Evolutionary conservation across 2,329 filamentous ascomycete genomes (phyloP), one percentile per base, ranked within the genome.

Genomic region (Dothistroma pini): DNA sequence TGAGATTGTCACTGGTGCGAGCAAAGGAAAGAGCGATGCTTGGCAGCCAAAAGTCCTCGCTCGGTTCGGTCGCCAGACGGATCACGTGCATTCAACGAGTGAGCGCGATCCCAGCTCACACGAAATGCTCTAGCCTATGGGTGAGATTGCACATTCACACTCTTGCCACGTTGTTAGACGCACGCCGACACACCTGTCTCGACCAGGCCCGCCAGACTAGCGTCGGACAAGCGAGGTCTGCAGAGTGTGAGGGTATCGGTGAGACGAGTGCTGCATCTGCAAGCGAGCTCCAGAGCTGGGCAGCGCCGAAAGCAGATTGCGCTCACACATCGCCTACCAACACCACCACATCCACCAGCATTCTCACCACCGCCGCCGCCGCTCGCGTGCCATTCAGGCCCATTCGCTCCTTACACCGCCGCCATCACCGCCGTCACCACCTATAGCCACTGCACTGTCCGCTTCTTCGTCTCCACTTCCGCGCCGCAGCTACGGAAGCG

Each of bases 401-500:
- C 41, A 44, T 19, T 44, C 41, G 41, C 41, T 44, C 41, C 41
- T 44, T 44, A 44, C 41, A 44, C 38, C 51, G 49, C 56, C 32
- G 4, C 47, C 29, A 11, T 44, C 60, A 59, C 44, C 51, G 35
- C 61, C 34, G 50, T 52, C 47, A 57, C 35, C 41, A 22, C 48
- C 21, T 49, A 41, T 31, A 11, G 34, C 31, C 21, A n/a, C 31
- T 31, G 9, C 25, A 10, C 11, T 11, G 11, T 50, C n/a, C 31
- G 16, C 34, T 47, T 35, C 41, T 32, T 44, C 44, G 54, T 53
- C 19, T 61, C 49, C 35, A 54, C 54, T 21, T 16, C 54, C 48
- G 31, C 53, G 58, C 34, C 57, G 57, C 50, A 54, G 57, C 58
- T 57, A 57, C 54, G 58, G 54, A 60, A 57, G 55, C 55, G 59